Conservation (phyloP, 1,284 basidiomycete genomes). For the Apiotrichum sp. region DNA sequence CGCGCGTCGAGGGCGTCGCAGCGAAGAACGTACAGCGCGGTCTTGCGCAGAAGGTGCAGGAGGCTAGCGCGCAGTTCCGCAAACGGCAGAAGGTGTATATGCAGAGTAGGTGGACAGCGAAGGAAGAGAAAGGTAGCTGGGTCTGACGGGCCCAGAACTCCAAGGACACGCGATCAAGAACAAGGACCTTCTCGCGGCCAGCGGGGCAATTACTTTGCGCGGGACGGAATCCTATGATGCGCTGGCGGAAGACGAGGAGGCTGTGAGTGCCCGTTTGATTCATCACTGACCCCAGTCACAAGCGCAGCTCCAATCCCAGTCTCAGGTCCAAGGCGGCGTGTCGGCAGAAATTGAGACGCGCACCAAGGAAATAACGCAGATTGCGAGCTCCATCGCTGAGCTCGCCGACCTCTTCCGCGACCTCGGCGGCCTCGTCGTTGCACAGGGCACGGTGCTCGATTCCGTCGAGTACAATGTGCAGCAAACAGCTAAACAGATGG, state of each 20-base stretch:
- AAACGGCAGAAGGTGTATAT: constrained; percentile 98
- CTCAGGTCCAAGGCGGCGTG: constrained; percentile 49
- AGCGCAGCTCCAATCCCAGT: constrained; percentile 27
- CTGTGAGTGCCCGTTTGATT: constrained; percentile 44
- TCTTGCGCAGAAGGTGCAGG: constrained; percentile 89
- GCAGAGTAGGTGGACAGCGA: constrained; percentile 65
- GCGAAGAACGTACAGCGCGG: constrained; percentile 96
- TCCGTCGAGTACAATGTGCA: constrained; percentile 98
- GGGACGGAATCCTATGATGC: constrained; percentile 73
- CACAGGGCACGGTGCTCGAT: constrained; percentile 95
- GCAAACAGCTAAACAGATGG: constrained; percentile 72
- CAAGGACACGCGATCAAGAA: constrained; percentile 93
- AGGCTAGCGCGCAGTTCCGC: constrained; percentile 83
- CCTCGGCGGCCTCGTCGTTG: constrained; percentile 84
- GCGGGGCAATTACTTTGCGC: constrained; percentile 69
- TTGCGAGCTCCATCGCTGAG: constrained; percentile 83
- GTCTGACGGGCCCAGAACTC: constrained; percentile 55
- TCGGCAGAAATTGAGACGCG: constrained; percentile 57
- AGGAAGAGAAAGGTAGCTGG: too few relatives aligned
- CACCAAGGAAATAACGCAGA: constrained; percentile 76
- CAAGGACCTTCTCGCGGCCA: constrained; percentile 76
- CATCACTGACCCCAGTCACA: constrained; percentile 24
- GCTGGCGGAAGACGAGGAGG: constrained; percentile 76
- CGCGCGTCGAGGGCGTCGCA: constrained; percentile 58
- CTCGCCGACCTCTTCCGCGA: constrained; percentile 96